These are phyloP conservation scores for Eimeria mitis DNA, from an alignment of 169 alveolate species.

Conservation along the genomic window DNA sequence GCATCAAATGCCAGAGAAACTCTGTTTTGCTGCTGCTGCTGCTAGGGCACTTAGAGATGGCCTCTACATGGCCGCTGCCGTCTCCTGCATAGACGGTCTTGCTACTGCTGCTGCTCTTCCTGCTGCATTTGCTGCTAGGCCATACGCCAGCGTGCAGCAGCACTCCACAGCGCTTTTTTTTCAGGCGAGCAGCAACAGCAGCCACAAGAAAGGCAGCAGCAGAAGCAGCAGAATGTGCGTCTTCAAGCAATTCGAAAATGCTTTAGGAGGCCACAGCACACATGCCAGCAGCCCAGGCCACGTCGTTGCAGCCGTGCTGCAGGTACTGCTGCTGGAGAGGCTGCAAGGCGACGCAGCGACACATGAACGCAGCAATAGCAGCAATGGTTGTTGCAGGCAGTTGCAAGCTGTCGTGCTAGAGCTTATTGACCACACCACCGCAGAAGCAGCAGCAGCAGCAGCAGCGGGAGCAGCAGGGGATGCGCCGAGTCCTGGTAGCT, in stretches of 20 bases:
- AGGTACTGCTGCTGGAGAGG: slow-evolving; percentile 68
- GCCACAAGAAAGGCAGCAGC: slow-evolving; percentile 13
- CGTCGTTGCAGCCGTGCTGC: slow-evolving; percentile 49
- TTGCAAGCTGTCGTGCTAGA: not conserved
- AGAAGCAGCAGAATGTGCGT: slow-evolving; percentile 12
- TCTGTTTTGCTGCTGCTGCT: slow-evolving; percentile 33
- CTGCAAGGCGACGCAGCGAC: slow-evolving; percentile 50
- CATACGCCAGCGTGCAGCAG: slow-evolving; percentile 4
- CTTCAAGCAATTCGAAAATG: not conserved
- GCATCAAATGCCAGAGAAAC: not conserved
- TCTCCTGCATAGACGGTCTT: not conserved
- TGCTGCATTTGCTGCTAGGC: slow-evolving; percentile 10
- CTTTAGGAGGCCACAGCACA: slow-evolving; percentile 24
- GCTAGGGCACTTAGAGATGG: slow-evolving; percentile 65
- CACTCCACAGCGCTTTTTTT: not conserved
- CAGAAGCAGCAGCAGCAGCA: slow-evolving; percentile 45
- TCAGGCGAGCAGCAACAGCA: slow-evolving; percentile 1
- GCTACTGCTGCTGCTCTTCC: slow-evolving; percentile 13
- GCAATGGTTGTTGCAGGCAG: not conserved
- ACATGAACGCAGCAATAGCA: slow-evolving; percentile 14
- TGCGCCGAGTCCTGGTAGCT: not conserved
- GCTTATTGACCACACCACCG: slow-evolving; percentile 36
- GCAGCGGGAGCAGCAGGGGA: slow-evolving; percentile 34
- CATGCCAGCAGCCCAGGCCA: slow-evolving; percentile 17
- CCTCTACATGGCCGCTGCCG: slow-evolving; percentile 37